Evolutionary conservation across 2,329 filamentous ascomycete genomes (phyloP), one percentile per base, ranked within the genome.

Genomic region (Exophiala viscosa): DNA sequence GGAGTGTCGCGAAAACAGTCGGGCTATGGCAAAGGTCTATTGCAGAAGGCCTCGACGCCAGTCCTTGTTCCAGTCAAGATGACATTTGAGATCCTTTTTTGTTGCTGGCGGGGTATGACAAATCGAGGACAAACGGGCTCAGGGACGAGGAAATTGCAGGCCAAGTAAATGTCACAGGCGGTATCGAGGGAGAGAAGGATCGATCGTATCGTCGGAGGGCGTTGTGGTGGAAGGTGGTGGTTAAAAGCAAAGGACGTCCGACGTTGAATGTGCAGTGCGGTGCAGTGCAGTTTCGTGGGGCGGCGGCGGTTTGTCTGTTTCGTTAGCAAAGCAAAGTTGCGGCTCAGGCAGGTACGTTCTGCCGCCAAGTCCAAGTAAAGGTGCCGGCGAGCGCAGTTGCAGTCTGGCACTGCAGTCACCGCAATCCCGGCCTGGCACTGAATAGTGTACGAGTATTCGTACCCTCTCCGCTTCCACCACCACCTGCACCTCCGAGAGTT

Each of bases 81-180:
- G 48, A 47, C 55, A 58, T 58, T 52, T 40, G 50, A 55, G 42
- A 35, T 50, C 38, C 15, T 36, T 48, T 52, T 47, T 50, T 17
- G 40, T 36, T 45, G 49, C 55, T 49, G 49, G 55, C 43, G 48
- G 52, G 52, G 52, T 50, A 47, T 46, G 48, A 55, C 42, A 55
- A 58, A 52, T 50, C 38, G 42, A 23, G 42, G 45, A 45, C 20
- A 20, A 35, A 23, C 36, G 43, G 44, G 13, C 45, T 2, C 32
- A 23, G 45, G 17, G 45, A 35, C 42, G 38, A 47, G 41, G 33
- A 38, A 32, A 47, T 23, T 17, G 8, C 23, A 28, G 23, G 23
- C 23, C 23, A 28, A 28, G 23, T 5, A 5, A 7, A 28, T 5
- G 23, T 7, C 23, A 28, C 23, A 28, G 23, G 23, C 23, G 23